Conservation (phyloP, 805 yeast species). For the Geotrichum ghanense region DNA sequence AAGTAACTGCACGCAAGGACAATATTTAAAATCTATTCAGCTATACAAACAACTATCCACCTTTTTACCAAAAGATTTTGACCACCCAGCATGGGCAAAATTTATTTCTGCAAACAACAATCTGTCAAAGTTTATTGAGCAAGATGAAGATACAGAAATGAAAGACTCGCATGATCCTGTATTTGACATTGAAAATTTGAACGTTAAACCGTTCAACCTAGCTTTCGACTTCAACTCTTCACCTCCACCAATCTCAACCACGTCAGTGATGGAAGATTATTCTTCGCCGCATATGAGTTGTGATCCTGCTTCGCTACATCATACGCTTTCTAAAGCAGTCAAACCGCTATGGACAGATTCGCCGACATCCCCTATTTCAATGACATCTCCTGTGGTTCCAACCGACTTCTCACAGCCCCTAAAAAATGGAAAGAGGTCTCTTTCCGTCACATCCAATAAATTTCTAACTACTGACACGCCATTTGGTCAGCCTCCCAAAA, state of each 20-base stretch:
- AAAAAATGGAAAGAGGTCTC: background rate
- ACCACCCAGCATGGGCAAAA: slow-evolving; percentile 12
- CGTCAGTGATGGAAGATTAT: background rate
- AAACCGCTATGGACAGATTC: background rate
- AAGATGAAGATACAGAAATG: background rate
- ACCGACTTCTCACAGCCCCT: background rate
- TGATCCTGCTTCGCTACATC: background rate
- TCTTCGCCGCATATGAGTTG: background rate
- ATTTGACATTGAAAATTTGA: background rate
- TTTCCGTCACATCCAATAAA: background rate
- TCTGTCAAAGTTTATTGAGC: background rate
- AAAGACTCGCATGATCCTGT: background rate
- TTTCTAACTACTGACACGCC: too few species aligned
- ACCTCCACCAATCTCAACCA: background rate
- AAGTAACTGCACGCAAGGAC: slow-evolving; percentile 6
- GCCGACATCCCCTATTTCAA: background rate
- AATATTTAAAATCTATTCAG: slow-evolving; percentile 9
- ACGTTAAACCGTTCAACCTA: too few species aligned
- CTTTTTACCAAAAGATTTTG: slow-evolving; percentile 10
- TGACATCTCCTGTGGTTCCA: background rate
- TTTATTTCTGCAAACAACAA: slow-evolving; percentile 3
- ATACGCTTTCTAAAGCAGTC: background rate
- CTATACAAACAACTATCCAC: slow-evolving; percentile 8
- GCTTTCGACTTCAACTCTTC: background rate
- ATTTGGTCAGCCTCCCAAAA: slow-evolving; percentile 2